Conservation (phyloP, 371 early-diverging fungal species). For the Lichtheimia ramosa region DNA sequence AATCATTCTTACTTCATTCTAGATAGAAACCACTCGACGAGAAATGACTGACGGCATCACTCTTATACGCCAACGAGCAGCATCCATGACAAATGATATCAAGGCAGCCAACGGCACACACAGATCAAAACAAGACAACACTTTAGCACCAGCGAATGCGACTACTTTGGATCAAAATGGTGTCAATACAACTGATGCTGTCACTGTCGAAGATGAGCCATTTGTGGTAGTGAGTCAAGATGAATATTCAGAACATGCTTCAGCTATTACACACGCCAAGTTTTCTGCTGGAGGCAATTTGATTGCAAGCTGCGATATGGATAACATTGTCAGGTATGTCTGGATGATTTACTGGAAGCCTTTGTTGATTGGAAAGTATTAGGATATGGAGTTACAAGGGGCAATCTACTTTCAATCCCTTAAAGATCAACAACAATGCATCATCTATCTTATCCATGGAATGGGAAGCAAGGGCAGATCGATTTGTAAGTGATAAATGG, state of each 20-base stretch:
- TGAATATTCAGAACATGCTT: conserved; percentile 62
- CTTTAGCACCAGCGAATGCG: neutral
- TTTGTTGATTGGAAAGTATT: too few relatives aligned
- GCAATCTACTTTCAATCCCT: conserved; percentile 39
- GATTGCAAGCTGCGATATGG: conserved; percentile 69
- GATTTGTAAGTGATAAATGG: conserved; percentile 30
- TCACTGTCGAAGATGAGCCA: conserved; percentile 31
- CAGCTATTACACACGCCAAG: conserved; percentile 61
- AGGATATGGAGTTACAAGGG: conserved; percentile 58
- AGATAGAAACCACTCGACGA: conserved; percentile 37
- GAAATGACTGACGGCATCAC: conserved; percentile 54
- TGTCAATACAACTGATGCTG: neutral
- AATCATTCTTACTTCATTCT: neutral
- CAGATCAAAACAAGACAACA: conserved; percentile 15
- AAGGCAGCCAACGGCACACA: conserved; percentile 12
- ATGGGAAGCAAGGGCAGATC: conserved; percentile 64
- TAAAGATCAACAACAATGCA: conserved; percentile 48
- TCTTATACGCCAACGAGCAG: conserved; percentile 42
- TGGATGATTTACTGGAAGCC: neutral
- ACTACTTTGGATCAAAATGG: neutral
- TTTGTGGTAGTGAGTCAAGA: conserved; percentile 54
- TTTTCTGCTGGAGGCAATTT: conserved; percentile 60
- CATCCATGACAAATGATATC: conserved; percentile 29
- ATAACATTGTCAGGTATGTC: conserved; percentile 50
- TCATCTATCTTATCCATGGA: conserved; percentile 57